These are phyloP conservation scores for Boletus sp. DNA, from an alignment of 768 basidiomycete species.

Conservation along the genomic window DNA sequence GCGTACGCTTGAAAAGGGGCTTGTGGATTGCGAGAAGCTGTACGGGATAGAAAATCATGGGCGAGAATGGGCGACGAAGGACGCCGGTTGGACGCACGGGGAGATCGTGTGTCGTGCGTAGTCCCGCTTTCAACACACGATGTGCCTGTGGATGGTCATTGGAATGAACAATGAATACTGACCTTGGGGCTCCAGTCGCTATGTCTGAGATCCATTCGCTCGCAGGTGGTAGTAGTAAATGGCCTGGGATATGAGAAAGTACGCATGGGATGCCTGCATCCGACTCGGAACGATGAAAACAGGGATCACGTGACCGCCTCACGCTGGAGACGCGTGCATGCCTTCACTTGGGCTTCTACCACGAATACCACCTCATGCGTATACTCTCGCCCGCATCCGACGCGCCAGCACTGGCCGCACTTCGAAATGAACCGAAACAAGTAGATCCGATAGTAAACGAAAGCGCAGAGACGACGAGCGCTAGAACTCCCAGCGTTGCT, in stretches of 20 bases:
- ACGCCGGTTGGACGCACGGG: slow-evolving; percentile 37
- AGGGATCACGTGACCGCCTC: slow-evolving; percentile 5
- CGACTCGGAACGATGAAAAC: no score
- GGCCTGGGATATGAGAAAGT: no score
- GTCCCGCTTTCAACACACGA: neutral
- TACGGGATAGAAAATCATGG: slow-evolving; percentile 21
- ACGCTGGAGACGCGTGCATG: neutral
- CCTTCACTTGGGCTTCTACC: neutral
- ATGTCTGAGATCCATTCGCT: neutral
- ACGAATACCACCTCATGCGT: slow-evolving; percentile 11
- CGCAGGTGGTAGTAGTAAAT: no score
- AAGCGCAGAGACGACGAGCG: neutral
- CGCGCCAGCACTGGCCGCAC: neutral
- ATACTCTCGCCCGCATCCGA: slow-evolving; percentile 5
- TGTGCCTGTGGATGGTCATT: neutral
- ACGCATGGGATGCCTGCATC: no score
- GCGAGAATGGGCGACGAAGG: slow-evolving; percentile 29
- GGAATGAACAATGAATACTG: neutral
- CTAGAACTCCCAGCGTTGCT: neutral
- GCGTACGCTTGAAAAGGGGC: slow-evolving; percentile 28
- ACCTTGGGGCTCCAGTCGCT: neutral
- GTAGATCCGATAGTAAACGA: neutral
- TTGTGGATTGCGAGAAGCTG: slow-evolving; percentile 22
- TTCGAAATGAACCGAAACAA: neutral
- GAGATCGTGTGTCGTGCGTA: slow-evolving; percentile 31